Base-by-base conservation (phyloP, 1,284 basidiomycete species). In the Austropuccinia psidii region DNA sequence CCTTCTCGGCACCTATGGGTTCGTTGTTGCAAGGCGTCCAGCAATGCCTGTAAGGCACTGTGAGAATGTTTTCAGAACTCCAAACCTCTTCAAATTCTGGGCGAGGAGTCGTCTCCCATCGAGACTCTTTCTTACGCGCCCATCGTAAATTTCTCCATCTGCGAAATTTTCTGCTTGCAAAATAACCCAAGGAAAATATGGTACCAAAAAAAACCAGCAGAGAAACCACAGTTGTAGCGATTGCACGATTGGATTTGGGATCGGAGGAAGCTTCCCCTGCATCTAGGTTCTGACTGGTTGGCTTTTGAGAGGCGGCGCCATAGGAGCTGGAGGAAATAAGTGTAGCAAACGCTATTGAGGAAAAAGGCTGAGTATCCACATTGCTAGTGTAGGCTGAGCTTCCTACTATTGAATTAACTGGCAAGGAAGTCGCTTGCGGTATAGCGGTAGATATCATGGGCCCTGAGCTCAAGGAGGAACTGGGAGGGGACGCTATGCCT, bases 61-160 rank as follows among this genome's bases (percentile, higher is more conserved):
- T 19, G 1, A 33, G 2, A 33, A 58, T 58, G 7, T 33, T 11
- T 29, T 7, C n/a, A 67, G 24, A 67, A n/a, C 37, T 37, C 50
- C 52, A 35, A 24, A 54, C 9, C 21, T 55, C 33, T 11, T 13
- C 31, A n/a, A 24, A 37, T 8, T 9, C 21, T 21, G 55, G 41
- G 8, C 55, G 35, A 17, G 41, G 9, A 4, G 31, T 21, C 35
- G 29, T n/a, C n/a, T n/a, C 13, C 55, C 55, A 58, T 29, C 41
- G 7, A 35, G 55, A 37, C 41, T 37, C 31, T 37, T 33, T 33
- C 35, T 55, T 1, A 21, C 65, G 45, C 39, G 37, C 24, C 19
- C 65, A 50, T 39, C 65, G 65, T 19, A 39, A 29, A 55, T 54
- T 27, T 67, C 39, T 52, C 65, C 49, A 67, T 37, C 65, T 52